Percentiles rank a stretch among this genome's conserved stretches.
Conservation (phyloP, 306 rosid species). For the Spatholobus suberectus region DNA sequence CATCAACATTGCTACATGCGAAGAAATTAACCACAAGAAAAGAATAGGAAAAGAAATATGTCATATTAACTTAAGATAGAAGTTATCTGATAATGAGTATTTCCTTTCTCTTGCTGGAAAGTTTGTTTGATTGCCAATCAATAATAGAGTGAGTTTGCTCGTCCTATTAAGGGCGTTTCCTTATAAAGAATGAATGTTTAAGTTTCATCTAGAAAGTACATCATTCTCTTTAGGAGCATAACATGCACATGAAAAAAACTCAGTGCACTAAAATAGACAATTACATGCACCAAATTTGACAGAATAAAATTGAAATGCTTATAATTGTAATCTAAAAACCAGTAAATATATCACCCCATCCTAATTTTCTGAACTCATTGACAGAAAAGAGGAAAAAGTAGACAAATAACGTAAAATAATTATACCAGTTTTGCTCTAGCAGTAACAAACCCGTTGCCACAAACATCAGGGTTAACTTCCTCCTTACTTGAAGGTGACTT, state of each 20-base stretch:
- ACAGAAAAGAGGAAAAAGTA: neutral
- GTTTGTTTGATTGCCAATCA: neutral
- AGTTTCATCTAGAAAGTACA: slow-evolving; percentile 28
- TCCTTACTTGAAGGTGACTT: slow-evolving; percentile 70
- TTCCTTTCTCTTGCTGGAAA: slow-evolving; percentile 32
- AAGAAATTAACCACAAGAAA: slow-evolving; percentile 1
- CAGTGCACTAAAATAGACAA: neutral
- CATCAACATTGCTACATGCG: slow-evolving; percentile 3
- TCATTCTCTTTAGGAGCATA: slow-evolving; percentile 11
- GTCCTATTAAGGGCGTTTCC: neutral
- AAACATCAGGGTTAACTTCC: slow-evolving; percentile 55
- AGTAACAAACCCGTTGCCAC: slow-evolving; percentile 69
- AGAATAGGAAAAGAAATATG: slow-evolving; percentile 2
- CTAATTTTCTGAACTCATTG: neutral
- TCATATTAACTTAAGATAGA: neutral
- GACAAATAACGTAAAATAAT: neutral
- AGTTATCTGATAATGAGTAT: neutral
- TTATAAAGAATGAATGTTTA: neutral
- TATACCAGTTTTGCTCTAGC: slow-evolving; percentile 50
- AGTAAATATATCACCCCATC: neutral
- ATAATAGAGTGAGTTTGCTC: slow-evolving; percentile 16
- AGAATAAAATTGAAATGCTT: neutral
- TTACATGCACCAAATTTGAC: neutral
- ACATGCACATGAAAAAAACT: neutral
- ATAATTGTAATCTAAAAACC: neutral